phyloP scores from a whole-genome alignment of 129 eudicot species.

The Arctium lappa region DNA sequence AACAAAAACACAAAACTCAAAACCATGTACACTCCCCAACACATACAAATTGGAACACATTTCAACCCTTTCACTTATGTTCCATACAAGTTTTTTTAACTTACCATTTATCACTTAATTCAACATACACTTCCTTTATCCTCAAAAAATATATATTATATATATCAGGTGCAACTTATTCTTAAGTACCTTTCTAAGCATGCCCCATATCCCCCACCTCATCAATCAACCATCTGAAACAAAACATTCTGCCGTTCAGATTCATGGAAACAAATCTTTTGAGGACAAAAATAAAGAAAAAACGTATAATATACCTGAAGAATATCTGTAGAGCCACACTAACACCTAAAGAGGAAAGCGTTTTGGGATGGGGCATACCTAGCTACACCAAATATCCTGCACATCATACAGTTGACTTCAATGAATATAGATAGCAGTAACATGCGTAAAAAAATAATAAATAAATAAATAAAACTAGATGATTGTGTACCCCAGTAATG shows the following conservation, averaged over 20 bases:
- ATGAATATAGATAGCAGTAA: not conserved
- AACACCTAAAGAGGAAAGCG: constrained; percentile 30
- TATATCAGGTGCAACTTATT: constrained; percentile 35
- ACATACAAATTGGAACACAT: constrained; percentile 35
- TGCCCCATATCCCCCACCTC: constrained; percentile 31
- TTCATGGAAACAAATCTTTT: not conserved
- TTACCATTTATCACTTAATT: constrained; percentile 32
- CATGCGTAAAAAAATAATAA: not conserved
- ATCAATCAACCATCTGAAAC: constrained; percentile 29
- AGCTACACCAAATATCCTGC: constrained; percentile 49
- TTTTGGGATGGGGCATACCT: constrained; percentile 35
- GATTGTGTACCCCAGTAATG: not conserved
- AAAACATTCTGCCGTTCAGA: not conserved
- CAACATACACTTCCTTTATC: constrained; percentile 37
- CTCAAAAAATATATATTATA: constrained; percentile 21
- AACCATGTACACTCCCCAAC: constrained; percentile 37
- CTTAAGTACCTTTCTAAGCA: constrained; percentile 32
- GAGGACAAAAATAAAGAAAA: not conserved
- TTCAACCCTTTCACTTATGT: constrained; percentile 30
- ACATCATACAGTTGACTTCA: not conserved
- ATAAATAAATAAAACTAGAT: not conserved
- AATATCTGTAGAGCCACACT: constrained; percentile 32
- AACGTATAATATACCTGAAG: constrained; percentile 23
- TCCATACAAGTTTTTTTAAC: constrained; percentile 20
- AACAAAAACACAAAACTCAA: constrained; percentile 12